Base-by-base conservation (phyloP, 1,139 yeast genomes). In the Zygoascus sp. region DNA sequence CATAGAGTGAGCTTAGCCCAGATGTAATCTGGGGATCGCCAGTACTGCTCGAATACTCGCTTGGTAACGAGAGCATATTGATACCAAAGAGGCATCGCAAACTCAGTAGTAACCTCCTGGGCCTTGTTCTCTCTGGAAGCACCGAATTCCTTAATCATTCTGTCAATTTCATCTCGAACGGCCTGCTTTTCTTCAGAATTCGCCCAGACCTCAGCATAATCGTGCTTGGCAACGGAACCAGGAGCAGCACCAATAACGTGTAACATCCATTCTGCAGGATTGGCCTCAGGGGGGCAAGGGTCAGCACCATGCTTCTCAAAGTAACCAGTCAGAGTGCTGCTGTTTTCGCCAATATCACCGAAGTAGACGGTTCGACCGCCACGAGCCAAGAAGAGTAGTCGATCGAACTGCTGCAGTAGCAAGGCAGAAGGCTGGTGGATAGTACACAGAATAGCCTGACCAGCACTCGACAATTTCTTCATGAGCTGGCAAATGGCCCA, bases 201-300 rank as follows among this genome's bases (percentile, higher is more conserved):
- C 55, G 69, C 66, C 92, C 92, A 83, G 23, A 80, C 82, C 51
- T 81, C 78, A 53, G 74, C 71, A 64, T 79, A 83, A 61, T 83
- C 83, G 55, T 76, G 77, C 40, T 70, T 74, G 28, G 87, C 84
- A 50, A 73, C 75, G 27, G 86, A 76, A 23, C 88, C 89, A 4
- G 90, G 89, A 23, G 89, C 90, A 35, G 89, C 89, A 48, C 89
- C 89, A 60, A 83, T 82, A 48, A 81, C 85, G 54, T 79, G 82
- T 58, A 83, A 70, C 87, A 83, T 83, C 88, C 88, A 83, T 62
- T 83, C 92, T 4, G 90, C 90, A 8, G 90, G 92, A 58, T 83
- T 83, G 10, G 85, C 88, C 43, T 74, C 76, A 17, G 72, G 69
- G 8, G 88, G 88, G 66, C 85, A 81, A 42, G 78, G 78, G 21